Base-by-base conservation (phyloP, 2,329 filamentous ascomycete species). In the Cladosporium colombiae region DNA sequence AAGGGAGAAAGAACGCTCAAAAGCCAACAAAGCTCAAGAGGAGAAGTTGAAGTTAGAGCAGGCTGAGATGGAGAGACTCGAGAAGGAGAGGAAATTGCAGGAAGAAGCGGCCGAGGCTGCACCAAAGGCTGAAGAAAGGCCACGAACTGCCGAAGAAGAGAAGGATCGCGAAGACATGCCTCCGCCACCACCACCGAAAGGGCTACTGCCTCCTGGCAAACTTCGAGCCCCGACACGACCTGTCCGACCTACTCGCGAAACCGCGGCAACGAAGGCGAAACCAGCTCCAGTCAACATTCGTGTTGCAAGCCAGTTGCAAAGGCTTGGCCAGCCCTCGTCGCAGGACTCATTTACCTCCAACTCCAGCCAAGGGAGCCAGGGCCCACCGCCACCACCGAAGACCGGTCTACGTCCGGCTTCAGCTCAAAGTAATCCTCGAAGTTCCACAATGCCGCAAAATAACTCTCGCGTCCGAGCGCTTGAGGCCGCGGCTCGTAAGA, bases 401-500 rank as follows among this genome's bases (percentile, higher is more conserved):
- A 87, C 85, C 75, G 93, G 92, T 75, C 81, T 86, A 1, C 92
- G 90, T 76, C 88, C 89, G 68, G 79, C 85, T 3, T 87, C 89
- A 5, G 78, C 91, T 21, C 87, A 91, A 61, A 81, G 81, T 0
- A 74, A 69, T 56, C 65, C 69, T 11, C 67, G 72, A 44, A 74
- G 68, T 57, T 73, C 67, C 37, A 74, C 69, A n/a, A 71, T 79
- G 61, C 85, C 88, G 0, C 58, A 60, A 23, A 91, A 90, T 53
- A 77, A 74, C 56, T 70, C 74, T 23, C 72, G 75, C 10, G 71
- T 78, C 16, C 73, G 72, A 75, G 89, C 91, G 1, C 81, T 93
- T 25, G 88, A 93, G 63, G 83, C 90, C 57, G 91, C 90, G 2
- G 90, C 91, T 46, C 89, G 88, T 74, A 93, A 93, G 78, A 94